Conservation (phyloP, 2,329 filamentous ascomycete species). For the Penicillium sp. region DNA sequence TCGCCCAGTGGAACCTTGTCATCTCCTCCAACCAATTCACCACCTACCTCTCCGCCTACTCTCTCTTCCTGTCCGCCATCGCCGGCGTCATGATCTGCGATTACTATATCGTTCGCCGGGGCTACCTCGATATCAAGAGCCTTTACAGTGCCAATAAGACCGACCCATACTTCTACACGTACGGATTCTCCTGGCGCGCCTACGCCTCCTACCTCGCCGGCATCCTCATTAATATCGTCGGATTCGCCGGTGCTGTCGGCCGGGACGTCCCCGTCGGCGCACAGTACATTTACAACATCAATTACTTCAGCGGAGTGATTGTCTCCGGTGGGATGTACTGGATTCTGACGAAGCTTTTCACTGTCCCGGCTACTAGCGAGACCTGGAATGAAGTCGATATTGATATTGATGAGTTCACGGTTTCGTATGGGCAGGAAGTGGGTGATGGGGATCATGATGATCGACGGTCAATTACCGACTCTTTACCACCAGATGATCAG, state of each 20-base stretch:
- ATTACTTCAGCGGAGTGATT: constrained; percentile 85
- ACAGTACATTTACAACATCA: constrained; percentile 84
- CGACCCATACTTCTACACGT: constrained; percentile 72
- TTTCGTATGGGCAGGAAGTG: constrained; percentile 38
- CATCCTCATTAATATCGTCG: constrained; percentile 88
- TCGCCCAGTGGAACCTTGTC: constrained; percentile 65
- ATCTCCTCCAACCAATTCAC: constrained; percentile 80
- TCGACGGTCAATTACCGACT: constrained; percentile 15
- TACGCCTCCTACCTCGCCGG: constrained; percentile 82
- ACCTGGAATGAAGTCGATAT: constrained; percentile 74
- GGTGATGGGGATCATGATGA: constrained; percentile 25
- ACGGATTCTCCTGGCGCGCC: constrained; percentile 79
- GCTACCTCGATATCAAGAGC: constrained; percentile 77
- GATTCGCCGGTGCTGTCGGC: constrained; percentile 83
- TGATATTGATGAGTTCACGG: constrained; percentile 34
- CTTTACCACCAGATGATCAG: constrained; percentile 20
- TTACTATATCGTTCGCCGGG: constrained; percentile 83
- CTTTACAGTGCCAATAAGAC: constrained; percentile 71
- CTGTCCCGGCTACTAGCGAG: constrained; percentile 74
- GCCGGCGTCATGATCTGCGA: constrained; percentile 88
- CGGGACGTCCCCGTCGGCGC: constrained; percentile 73
- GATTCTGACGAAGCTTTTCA: constrained; percentile 68
- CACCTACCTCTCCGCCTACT: constrained; percentile 89
- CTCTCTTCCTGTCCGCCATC: constrained; percentile 90
- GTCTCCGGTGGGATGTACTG: constrained; percentile 72